Evolutionary conservation across 495 filamentous ascomycete species (phyloP).

Genomic region (Pseudevernia furfuracea): DNA sequence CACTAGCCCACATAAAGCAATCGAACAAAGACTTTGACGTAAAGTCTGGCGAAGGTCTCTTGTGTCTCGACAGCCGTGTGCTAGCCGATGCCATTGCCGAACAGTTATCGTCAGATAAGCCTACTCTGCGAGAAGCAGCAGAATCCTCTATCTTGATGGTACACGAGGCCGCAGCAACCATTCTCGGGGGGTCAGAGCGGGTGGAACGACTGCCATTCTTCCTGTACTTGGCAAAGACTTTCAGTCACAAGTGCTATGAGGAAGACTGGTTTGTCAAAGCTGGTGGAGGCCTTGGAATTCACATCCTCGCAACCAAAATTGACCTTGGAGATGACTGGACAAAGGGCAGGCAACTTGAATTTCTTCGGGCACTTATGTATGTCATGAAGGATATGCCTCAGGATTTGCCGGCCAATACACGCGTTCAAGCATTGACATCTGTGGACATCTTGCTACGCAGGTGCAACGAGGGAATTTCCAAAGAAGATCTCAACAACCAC

Average conservation of each 20-base stretch:
- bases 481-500: slow-evolving; percentile 53
- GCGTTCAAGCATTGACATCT: slow-evolving; percentile 70
- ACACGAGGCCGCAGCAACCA: slow-evolving; percentile 65
- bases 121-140: slow-evolving; percentile 73
- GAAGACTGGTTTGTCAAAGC: slow-evolving; percentile 98
- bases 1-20: slow-evolving; percentile 68
- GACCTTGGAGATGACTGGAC: slow-evolving; percentile 81
- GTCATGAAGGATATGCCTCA: slow-evolving; percentile 95
- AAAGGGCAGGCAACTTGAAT: slow-evolving; percentile 68
- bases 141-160: slow-evolving; percentile 67
- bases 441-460: slow-evolving; percentile 67
- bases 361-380: slow-evolving; percentile 80
- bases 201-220: slow-evolving; percentile 75
- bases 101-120: slow-evolving; percentile 73
- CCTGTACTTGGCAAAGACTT: slow-evolving; percentile 64
- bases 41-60: slow-evolving; percentile 72
- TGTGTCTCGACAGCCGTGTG: slow-evolving; percentile 75
- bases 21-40: slow-evolving; percentile 70
- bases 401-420: slow-evolving; percentile 81
- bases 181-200: slow-evolving; percentile 68
- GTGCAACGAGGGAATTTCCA: slow-evolving; percentile 65
- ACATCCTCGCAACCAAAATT: slow-evolving; percentile 68
- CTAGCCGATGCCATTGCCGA: slow-evolving; percentile 85
- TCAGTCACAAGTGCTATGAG: slow-evolving; percentile 89
- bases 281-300: slow-evolving; percentile 83